A percentile compares a stretch with the other conserved stretches of the same genome.
phyloP scores from a whole-genome alignment of 1,139 yeast species.

The Debaryomyces sp. region DNA sequence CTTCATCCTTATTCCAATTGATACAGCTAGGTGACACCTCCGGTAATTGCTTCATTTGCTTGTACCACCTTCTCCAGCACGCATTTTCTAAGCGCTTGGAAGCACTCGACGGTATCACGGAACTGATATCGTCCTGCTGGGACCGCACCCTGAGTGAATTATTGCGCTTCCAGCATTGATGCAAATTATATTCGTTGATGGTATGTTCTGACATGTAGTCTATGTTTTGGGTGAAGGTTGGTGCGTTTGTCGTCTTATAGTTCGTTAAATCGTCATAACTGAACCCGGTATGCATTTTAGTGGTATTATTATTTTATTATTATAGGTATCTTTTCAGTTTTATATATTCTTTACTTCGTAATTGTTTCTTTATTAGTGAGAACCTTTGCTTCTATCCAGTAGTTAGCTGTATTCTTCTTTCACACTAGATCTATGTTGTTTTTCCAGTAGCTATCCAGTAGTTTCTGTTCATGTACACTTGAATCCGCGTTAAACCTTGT shows the following conservation, averaged over 20 bases:
- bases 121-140: constrained; percentile 25
- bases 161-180: constrained; percentile 29
- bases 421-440: background rate
- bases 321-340: background rate
- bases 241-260: background rate
- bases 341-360: background rate
- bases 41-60: constrained; percentile 30
- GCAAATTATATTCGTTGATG: constrained; percentile 23
- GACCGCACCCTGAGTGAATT: constrained; percentile 19
- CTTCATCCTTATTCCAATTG: constrained; percentile 49
- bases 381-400: background rate
- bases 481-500: background rate
- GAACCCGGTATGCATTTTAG: background rate
- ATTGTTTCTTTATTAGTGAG: background rate
- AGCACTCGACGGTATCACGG: constrained; percentile 29
- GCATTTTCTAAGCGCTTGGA: constrained; percentile 37
- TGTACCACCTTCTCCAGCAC: constrained; percentile 47
- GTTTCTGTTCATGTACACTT: background rate
- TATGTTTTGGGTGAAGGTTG: constrained; percentile 32
- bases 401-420: background rate
- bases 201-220: constrained; percentile 30
- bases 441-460: constrained; percentile 1
- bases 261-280: constrained; percentile 10
- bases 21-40: constrained; percentile 39
- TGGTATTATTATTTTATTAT: background rate